Percentiles rank a stretch among this genome's conserved stretches.
Conservation (phyloP, 345 rosid species). For the Heritiera fomes region DNA sequence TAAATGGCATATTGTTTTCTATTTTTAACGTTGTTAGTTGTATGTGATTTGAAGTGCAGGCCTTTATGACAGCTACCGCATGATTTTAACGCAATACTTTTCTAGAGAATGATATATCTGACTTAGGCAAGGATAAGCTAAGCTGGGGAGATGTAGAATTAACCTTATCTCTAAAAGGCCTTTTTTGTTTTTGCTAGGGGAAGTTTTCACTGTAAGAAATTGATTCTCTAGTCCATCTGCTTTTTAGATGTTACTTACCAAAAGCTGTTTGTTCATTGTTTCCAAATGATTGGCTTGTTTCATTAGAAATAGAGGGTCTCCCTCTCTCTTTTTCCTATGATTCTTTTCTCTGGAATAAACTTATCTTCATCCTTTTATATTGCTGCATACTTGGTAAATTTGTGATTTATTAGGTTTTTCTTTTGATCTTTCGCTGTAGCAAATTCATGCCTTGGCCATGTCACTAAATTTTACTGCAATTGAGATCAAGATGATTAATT, state of each 20-base stretch:
- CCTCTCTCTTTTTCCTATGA: neutral
- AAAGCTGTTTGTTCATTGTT: neutral
- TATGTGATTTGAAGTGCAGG: neutral
- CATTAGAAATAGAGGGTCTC: neutral
- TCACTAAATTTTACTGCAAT: conserved; percentile 70
- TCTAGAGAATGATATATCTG: neutral
- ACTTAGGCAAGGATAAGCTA: neutral
- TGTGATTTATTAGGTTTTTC: neutral
- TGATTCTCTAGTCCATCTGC: neutral
- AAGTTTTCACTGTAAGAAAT: neutral
- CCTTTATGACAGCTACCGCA: neutral
- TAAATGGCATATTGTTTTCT: neutral
- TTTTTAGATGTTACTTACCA: neutral
- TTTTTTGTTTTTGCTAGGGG: neutral
- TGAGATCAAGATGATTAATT: conserved; percentile 91
- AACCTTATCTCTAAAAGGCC: neutral
- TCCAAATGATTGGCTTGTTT: neutral
- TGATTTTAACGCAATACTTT: neutral
- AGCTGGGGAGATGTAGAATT: neutral
- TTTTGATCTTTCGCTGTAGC: conserved; percentile 40
- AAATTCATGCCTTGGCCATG: conserved; percentile 68
- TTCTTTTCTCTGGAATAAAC: neutral
- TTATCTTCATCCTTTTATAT: neutral
- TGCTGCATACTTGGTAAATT: neutral
- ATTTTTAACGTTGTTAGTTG: neutral